Conservation (phyloP, 306 rosid genomes). For the Inga oerstediana region DNA sequence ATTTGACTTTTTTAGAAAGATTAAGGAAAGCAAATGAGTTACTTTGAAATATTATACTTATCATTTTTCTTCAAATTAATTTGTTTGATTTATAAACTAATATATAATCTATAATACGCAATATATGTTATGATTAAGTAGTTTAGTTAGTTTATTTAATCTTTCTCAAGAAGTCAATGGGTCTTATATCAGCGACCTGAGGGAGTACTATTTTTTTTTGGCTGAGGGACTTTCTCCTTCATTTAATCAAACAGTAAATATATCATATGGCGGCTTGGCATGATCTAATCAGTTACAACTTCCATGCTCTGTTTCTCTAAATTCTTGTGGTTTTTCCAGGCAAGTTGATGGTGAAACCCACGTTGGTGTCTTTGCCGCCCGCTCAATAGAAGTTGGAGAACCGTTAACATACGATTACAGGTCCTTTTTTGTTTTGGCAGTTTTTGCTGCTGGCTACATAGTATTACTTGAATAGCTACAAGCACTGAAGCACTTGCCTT, state of each 20-base stretch:
- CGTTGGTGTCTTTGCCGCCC: conserved; percentile 83
- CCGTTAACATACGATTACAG: conserved; percentile 90
- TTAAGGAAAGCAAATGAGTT: too few relatives aligned
- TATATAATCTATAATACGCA: too few relatives aligned
- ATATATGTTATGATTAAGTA: too few relatives aligned
- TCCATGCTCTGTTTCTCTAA: conserved; percentile 23
- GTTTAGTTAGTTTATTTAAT: too few relatives aligned
- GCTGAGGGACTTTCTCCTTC: not conserved
- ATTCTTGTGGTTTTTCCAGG: conserved; percentile 52
- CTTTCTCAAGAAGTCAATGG: too few relatives aligned
- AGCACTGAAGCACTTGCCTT: not conserved
- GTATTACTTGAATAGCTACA: not conserved
- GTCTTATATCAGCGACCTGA: too few relatives aligned
- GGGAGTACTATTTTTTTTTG: not conserved
- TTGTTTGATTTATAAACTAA: too few relatives aligned
- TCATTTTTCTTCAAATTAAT: too few relatives aligned
- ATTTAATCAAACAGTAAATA: not conserved
- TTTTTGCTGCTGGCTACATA: conserved; percentile 2
- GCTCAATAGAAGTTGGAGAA: conserved; percentile 77
- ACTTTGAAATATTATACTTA: too few relatives aligned
- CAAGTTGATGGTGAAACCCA: conserved; percentile 94
- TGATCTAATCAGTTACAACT: not conserved
- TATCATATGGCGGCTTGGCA: conserved; percentile 10
- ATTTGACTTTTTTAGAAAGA: too few relatives aligned
- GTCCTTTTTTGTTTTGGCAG: conserved; percentile 36